Conservation (phyloP, 306 rosid species). For the Mimosa pudica region DNA sequence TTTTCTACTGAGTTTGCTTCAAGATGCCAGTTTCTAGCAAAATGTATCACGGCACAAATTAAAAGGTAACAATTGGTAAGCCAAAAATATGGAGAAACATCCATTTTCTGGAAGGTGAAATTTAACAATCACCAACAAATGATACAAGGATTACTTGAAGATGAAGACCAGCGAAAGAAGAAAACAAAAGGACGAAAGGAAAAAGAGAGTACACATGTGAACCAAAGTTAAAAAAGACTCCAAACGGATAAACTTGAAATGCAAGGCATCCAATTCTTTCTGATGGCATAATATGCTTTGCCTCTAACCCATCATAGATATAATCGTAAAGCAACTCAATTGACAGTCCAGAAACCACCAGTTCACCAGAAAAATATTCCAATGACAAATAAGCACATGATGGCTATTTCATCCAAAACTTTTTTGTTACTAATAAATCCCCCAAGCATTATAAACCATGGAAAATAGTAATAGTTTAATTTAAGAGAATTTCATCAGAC, state of each 20-base stretch:
- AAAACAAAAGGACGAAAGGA: neutral
- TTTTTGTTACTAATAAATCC: neutral
- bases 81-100: neutral
- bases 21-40: neutral
- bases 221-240: constrained; percentile 24
- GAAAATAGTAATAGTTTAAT: too few species aligned
- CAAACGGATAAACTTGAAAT: constrained; percentile 19
- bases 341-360: neutral
- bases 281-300: constrained; percentile 1
- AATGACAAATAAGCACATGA: neutral
- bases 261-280: constrained; percentile 29
- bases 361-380: neutral
- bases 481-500: neutral
- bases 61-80: neutral
- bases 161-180: constrained; percentile 2
- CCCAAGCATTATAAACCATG: too few species aligned
- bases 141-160: constrained; percentile 18
- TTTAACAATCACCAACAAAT: constrained; percentile 11
- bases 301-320: constrained; percentile 18
- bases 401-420: neutral
- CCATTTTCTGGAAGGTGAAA: constrained; percentile 10
- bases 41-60: neutral
- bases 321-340: constrained; percentile 18
- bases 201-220: constrained; percentile 22
- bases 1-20: constrained; percentile 2